A percentile compares a stretch with the other conserved stretches of the same genome.
These are phyloP conservation scores for Pseudocercospora pini-densiflorae DNA, from an alignment of 2,329 filamentous ascomycete genomes.

Conservation along the genomic window DNA sequence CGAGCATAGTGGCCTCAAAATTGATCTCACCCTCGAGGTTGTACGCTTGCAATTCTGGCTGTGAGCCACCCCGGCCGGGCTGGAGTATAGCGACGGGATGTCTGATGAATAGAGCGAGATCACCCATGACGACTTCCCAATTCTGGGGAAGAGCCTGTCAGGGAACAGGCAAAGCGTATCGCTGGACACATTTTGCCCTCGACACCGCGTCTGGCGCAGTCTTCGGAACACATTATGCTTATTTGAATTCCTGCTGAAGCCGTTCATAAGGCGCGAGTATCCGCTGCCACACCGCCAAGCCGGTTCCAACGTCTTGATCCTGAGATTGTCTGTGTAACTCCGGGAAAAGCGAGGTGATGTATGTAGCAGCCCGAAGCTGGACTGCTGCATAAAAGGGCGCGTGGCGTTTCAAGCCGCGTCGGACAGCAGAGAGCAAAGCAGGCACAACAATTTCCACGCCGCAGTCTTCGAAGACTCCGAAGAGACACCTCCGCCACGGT, in stretches of 20 bases:
- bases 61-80: background rate
- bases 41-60: background rate
- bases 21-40: too few species aligned
- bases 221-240: background rate
- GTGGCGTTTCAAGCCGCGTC: background rate
- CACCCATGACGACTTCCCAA: background rate
- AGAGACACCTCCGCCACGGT: background rate
- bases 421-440: background rate
- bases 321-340: background rate
- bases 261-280: background rate
- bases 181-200: background rate
- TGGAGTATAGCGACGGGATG: background rate
- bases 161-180: background rate
- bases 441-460: background rate
- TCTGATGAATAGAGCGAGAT: background rate
- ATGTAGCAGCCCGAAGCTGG: background rate
- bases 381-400: background rate
- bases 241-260: background rate
- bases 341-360: background rate
- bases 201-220: background rate
- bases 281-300: background rate
- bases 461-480: background rate
- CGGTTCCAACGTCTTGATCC: background rate
- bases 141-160: background rate
- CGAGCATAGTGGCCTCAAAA: too few species aligned